Percentiles rank a stretch among this genome's conserved stretches.
Evolutionary conservation across 176 grass and related monocot genomes (phyloP).

Genomic region (Carex littledalei): DNA sequence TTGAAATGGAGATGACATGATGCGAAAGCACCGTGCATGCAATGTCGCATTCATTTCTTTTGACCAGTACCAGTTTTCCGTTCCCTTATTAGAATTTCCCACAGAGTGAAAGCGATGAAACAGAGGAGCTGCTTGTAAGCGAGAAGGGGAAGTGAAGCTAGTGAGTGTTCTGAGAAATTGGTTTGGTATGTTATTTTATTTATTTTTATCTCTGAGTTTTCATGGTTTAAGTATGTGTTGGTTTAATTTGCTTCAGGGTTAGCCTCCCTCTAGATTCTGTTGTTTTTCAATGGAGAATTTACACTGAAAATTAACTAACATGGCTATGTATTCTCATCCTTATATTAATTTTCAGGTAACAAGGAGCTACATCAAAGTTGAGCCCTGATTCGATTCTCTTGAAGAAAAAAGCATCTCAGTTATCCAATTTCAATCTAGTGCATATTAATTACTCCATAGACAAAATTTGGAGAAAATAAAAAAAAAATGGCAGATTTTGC

Average conservation of each 20-base stretch:
- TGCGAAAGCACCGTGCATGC: slow-evolving; percentile 27
- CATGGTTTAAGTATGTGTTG: neutral
- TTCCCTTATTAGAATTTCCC: slow-evolving; percentile 21
- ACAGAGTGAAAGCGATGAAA: neutral
- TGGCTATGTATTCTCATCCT: neutral
- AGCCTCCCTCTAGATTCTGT: neutral
- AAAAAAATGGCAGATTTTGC: slow-evolving; percentile 57
- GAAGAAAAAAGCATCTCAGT: neutral
- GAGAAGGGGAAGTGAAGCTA: slow-evolving; percentile 4
- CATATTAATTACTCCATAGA: neutral
- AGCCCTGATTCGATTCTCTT: neutral
- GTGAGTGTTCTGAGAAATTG: neutral
- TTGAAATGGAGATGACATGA: slow-evolving; percentile 39
- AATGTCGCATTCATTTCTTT: slow-evolving; percentile 44
- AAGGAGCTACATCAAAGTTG: neutral
- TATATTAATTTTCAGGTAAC: slow-evolving; percentile 10
- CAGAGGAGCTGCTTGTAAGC: neutral
- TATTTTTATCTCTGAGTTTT: neutral
- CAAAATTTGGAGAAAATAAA: neutral
- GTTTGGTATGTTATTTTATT: neutral
- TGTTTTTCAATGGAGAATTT: neutral
- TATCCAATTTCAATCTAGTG: neutral
- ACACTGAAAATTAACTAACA: neutral
- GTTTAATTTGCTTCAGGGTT: neutral
- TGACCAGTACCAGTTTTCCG: slow-evolving; percentile 24